Evolutionary conservation across 331 rosid species (phyloP), one percentile per base, ranked within the genome.

Genomic region (Ulmus americana): DNA sequence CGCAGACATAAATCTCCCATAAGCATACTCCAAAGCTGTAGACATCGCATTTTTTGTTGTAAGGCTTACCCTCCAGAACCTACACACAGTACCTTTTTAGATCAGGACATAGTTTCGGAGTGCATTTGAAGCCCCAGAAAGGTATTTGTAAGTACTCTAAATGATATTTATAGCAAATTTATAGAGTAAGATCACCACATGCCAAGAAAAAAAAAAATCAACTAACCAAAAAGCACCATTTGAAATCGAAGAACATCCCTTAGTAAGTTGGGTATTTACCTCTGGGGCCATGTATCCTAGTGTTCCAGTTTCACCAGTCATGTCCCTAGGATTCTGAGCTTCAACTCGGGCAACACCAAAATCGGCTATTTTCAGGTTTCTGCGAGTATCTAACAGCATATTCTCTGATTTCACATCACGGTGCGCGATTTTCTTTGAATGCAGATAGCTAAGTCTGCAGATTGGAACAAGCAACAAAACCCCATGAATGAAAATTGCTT

Each of bases 231-330:
- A 28, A 28, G 4, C 4, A 28, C 3, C 35, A 28, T 28, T 28
- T 28, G 4, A 28, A 28, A 28, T 28, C 2, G 35, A 28, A 28
- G 4, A 28, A 28, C 35, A 28, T 28, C 35, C 35, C 35, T 28
- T 28, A 28, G 7, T 53, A 42, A 74, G 42, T n/a, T 35, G 51
- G 67, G 55, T 5, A 63, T 66, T 18, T 80, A 91, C 97, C 97
- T 88, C 96, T 6, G 97, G 97, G 7, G 97, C 96, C 97, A 91
- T 91, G 71, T 91, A 91, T 59, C 97, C 97, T 65, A 86, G 80
- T 52, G 97, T 91, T 61, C 95, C 97, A 13, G 94, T 86, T 84
- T 86, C 90, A 39, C 97, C 90, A 0, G 97, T 88, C 97, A 88
- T 88, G 51, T 91, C 96, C 65, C 87, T 78, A 0, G 88, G 90